phyloP scores from a whole-genome alignment of 352 stramenopile genomes.

The Globisporangium camurandrum region DNA sequence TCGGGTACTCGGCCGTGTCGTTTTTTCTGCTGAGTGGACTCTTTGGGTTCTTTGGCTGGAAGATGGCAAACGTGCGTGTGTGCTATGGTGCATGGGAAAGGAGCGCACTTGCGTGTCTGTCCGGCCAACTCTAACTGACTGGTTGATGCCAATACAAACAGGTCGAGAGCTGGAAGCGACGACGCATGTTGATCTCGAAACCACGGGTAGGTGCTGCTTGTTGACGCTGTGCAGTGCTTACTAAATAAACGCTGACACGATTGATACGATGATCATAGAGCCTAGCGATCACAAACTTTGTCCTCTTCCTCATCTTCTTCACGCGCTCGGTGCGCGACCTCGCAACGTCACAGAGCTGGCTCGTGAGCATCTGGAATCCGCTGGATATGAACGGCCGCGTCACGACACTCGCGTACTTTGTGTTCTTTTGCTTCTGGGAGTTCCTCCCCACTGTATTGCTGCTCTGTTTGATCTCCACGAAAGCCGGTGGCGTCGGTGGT shows the following conservation, averaged over 20 bases:
- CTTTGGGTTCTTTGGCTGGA: conserved; percentile 84
- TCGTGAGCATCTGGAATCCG: conserved; percentile 82
- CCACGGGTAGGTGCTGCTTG: conserved; percentile 42
- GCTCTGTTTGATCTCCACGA: conserved; percentile 76
- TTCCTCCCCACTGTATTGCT: conserved; percentile 75
- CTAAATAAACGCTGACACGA: background rate
- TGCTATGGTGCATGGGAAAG: background rate
- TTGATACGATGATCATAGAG: conserved; percentile 21
- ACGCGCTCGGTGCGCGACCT: conserved; percentile 67
- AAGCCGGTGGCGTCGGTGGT: conserved; percentile 74
- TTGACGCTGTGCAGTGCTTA: background rate
- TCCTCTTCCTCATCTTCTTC: conserved; percentile 81
- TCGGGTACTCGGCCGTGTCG: conserved; percentile 75
- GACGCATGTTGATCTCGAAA: conserved; percentile 63
- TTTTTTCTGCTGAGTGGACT: conserved; percentile 76
- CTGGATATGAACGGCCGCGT: conserved; percentile 80
- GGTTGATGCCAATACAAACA: too few relatives aligned
- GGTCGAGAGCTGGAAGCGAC: conserved; percentile 72
- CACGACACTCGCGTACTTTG: conserved; percentile 68
- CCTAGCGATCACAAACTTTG: conserved; percentile 69
- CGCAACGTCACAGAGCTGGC: conserved; percentile 77
- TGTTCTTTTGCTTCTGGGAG: conserved; percentile 87
- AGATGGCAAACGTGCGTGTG: conserved; percentile 63
- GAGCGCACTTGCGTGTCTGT: background rate
- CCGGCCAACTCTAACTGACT: background rate